Conservation (phyloP, 306 rosid species). For the Cucurbita argyrosperma region DNA sequence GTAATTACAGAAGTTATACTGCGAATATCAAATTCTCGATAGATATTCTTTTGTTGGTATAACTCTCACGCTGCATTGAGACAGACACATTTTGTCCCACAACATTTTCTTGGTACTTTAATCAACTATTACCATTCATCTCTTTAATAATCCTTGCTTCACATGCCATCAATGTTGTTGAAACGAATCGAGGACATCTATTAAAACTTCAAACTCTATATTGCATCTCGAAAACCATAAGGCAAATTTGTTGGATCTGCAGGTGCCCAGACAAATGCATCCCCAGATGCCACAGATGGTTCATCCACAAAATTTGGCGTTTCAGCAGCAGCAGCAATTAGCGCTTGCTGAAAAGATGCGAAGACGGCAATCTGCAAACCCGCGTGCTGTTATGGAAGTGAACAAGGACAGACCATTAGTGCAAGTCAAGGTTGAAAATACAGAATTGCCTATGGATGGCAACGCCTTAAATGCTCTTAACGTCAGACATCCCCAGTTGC, state of each 20-base stretch:
- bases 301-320: constrained; percentile 29
- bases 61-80: neutral
- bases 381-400: constrained; percentile 50
- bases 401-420: constrained; percentile 71
- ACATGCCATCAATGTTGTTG: neutral
- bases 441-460: constrained; percentile 53
- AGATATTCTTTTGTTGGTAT: neutral
- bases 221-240: neutral
- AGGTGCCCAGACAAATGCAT: constrained; percentile 55
- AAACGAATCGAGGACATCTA: neutral
- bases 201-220: neutral
- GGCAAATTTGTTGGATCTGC: constrained; percentile 4
- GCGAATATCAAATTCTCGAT: neutral
- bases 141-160: neutral
- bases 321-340: constrained; percentile 36
- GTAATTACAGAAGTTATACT: neutral
- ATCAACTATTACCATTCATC: neutral
- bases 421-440: constrained; percentile 75
- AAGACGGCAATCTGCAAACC: constrained; percentile 41
- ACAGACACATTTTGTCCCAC: neutral
- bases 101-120: neutral
- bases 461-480: constrained; percentile 36
- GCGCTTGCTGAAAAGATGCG: constrained; percentile 43
- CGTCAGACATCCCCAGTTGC: constrained; percentile 54
- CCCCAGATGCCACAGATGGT: constrained; percentile 66